Conservation (phyloP, 1,284 basidiomycete genomes). For the Tylopilus sp. region DNA sequence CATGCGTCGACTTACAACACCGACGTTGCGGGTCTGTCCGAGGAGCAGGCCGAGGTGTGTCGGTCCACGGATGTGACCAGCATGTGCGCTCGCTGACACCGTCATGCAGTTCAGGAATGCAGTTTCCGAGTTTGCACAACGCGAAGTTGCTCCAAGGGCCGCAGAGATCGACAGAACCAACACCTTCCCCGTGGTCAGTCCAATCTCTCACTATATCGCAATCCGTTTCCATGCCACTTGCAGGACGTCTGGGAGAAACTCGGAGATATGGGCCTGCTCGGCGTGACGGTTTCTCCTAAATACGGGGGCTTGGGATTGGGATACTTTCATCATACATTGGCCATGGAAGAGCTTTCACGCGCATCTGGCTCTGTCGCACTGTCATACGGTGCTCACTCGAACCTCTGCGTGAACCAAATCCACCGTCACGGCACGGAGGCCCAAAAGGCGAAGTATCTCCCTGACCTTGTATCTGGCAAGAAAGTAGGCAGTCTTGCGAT, state of each 20-base stretch:
- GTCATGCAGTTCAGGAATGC: conserved; percentile 71
- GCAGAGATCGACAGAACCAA: conserved; percentile 83
- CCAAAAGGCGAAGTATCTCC: conserved; percentile 88
- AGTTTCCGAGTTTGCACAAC: conserved; percentile 68
- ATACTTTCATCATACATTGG: conserved; percentile 87
- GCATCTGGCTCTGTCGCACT: conserved; percentile 90
- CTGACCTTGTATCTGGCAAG: conserved; percentile 77
- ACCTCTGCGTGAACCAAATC: conserved; percentile 81
- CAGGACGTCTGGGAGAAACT: conserved; percentile 89
- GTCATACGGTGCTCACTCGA: conserved; percentile 93
- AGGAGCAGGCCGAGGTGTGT: conserved; percentile 80
- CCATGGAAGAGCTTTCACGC: conserved; percentile 89
- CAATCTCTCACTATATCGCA: not conserved
- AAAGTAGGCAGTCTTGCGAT: conserved; percentile 92
- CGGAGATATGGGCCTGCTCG: conserved; percentile 82
- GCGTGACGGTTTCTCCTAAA: conserved; percentile 79
- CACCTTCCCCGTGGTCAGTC: conserved; percentile 68
- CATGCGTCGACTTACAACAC: conserved; percentile 64
- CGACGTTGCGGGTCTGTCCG: conserved; percentile 77
- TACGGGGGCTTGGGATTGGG: conserved; percentile 80
- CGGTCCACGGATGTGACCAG: not conserved
- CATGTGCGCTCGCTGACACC: not conserved
- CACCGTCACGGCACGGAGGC: conserved; percentile 82
- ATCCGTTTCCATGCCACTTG: conserved; percentile 1
- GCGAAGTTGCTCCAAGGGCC: conserved; percentile 77